phyloP scores from a whole-genome alignment of 805 yeast genomes.

The Brettanomyces custersianus region DNA sequence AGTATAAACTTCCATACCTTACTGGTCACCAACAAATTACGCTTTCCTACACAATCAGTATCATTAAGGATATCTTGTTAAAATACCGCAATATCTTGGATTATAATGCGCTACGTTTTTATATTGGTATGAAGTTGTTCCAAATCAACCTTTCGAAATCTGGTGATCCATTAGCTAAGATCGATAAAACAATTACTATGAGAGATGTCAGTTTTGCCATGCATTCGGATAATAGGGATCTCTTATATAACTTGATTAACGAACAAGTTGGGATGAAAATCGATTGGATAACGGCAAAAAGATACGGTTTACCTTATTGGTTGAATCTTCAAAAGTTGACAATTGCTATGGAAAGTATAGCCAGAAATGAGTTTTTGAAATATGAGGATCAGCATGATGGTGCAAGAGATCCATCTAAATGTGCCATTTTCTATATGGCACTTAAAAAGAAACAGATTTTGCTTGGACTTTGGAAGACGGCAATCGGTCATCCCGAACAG shows the following conservation, averaged over 20 bases:
- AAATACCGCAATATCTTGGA: constrained; percentile 39
- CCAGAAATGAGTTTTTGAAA: constrained; percentile 54
- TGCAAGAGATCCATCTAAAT: constrained; percentile 58
- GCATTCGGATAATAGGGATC: constrained; percentile 70
- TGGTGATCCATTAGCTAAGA: not conserved
- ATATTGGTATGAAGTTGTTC: constrained; percentile 62
- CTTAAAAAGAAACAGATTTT: constrained; percentile 68
- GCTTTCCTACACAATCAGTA: constrained; percentile 57
- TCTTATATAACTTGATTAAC: constrained; percentile 44
- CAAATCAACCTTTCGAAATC: constrained; percentile 32
- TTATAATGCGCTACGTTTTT: constrained; percentile 60
- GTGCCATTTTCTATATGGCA: constrained; percentile 72
- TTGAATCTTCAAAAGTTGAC: constrained; percentile 35
- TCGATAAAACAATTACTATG: constrained; percentile 40
- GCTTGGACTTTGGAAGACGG: constrained; percentile 75
- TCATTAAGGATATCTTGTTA: constrained; percentile 46
- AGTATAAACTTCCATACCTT: constrained; percentile 62
- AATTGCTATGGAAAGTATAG: constrained; percentile 56
- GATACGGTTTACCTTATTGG: constrained; percentile 71
- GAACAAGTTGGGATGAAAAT: constrained; percentile 30
- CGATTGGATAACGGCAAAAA: constrained; percentile 52
- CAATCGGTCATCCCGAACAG: constrained; percentile 69
- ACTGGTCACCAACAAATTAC: constrained; percentile 92
- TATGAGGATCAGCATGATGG: constrained; percentile 31
- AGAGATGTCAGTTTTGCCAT: constrained; percentile 85